Base-by-base conservation (phyloP, 2,329 filamentous ascomycete genomes). In the Fusarium sarcochroum region DNA sequence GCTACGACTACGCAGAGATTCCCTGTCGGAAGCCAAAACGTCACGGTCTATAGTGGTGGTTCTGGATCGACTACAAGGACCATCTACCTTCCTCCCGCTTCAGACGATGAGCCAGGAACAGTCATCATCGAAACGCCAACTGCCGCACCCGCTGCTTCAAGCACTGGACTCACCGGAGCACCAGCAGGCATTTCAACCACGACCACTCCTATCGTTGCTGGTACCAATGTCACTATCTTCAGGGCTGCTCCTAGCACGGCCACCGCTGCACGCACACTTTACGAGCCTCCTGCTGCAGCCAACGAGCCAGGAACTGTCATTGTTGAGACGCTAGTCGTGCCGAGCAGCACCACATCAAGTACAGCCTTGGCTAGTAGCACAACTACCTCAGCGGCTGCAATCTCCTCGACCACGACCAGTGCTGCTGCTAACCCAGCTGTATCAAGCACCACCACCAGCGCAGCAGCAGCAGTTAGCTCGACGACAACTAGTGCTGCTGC, bases 111-210 rank as follows among this genome's bases (percentile, higher is more conserved):
- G 0, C 52, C 41, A 14, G 62, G 62, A 32, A 68, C 54, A 2
- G 38, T 66, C 6, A 14, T 69, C 11, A 61, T 69, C 7, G 59
- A 68, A 8, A 68, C 64, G 0, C 64, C 47, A 3, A 63, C 51
- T 0, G 6, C 30, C 0, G 18, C 17, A 3, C 40, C 46, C 0
- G 15, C 3, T 13, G 38, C 21, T 15, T 30, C 50, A 3, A 56
- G 21, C 1, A 50, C 25, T 4, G 7, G 21, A 1, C n/a, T 37
- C 15, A 63, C 21, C 1, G 45, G 40, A 9, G 38, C 30, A 14
- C 15, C 34, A 2, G 30, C 14, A 1, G 40, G n/a, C 8, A 21
- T 23, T 23, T 32, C 45, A 4, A 30, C 47, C 15, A 56, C 61
- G 4, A 13, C 42, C 0, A 30, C 10, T 3, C 21, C 52, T 4